Percentiles rank a stretch among this genome's conserved stretches.
Evolutionary conservation across 2,329 filamentous ascomycete species (phyloP).

Genomic region (Pseudogymnoascus sp.): DNA sequence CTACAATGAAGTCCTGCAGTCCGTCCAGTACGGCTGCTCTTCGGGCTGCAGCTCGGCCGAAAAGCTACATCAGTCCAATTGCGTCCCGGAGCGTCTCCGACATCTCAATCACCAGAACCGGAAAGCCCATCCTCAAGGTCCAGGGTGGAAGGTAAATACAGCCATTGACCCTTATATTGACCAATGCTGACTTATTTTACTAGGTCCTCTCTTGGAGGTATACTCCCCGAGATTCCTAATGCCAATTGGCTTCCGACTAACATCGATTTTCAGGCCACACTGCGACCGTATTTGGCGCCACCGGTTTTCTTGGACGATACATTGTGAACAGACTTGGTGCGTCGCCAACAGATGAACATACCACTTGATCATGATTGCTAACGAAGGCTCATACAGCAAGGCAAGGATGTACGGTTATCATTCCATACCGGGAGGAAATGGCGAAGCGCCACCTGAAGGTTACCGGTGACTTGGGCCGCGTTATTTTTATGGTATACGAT

Average conservation of each 20-base stretch:
- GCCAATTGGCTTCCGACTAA: slow-evolving; percentile 23
- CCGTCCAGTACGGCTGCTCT: slow-evolving; percentile 46
- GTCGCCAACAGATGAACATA: slow-evolving; percentile 20
- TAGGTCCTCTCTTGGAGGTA: slow-evolving; percentile 84
- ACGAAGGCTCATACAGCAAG: slow-evolving; percentile 52
- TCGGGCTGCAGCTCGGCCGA: slow-evolving; percentile 47
- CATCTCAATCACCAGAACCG: slow-evolving; percentile 87
- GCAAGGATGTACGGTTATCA: slow-evolving; percentile 86
- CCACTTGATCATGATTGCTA: slow-evolving; percentile 14
- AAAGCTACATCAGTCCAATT: slow-evolving; percentile 39
- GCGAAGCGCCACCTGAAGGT: slow-evolving; percentile 93
- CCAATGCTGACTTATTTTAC: neutral
- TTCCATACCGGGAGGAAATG: slow-evolving; percentile 97
- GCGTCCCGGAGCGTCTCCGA: slow-evolving; percentile 58
- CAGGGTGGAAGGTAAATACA: slow-evolving; percentile 75
- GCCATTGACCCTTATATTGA: slow-evolving; percentile 2
- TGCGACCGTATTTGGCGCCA: slow-evolving; percentile 95
- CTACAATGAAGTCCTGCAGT: slow-evolving; percentile 32
- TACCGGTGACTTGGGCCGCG: slow-evolving; percentile 83
- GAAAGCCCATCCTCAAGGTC: slow-evolving; percentile 85
- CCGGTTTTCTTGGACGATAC: slow-evolving; percentile 89
- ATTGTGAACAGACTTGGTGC: slow-evolving; percentile 90
- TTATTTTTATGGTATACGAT: slow-evolving; percentile 66
- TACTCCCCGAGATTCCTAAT: slow-evolving; percentile 18
- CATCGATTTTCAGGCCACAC: slow-evolving; percentile 63